Conservation (phyloP, 2,329 filamentous ascomycete species). For the Tympanopsis confertula region DNA sequence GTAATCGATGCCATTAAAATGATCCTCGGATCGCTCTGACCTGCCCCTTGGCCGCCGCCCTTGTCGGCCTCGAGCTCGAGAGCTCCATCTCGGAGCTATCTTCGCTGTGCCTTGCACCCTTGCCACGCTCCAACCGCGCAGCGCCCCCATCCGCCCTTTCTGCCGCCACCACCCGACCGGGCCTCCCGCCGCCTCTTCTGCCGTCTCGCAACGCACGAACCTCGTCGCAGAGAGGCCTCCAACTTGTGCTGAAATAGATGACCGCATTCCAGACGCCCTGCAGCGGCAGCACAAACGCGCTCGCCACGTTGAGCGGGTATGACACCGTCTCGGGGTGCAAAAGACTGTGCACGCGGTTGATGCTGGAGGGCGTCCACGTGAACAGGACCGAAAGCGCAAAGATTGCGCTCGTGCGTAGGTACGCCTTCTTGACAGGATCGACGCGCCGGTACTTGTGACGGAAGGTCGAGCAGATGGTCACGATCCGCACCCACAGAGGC, state of each 20-base stretch:
- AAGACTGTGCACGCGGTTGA: conserved; percentile 65
- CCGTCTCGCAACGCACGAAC: conserved; percentile 19
- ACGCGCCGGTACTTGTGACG: conserved; percentile 23
- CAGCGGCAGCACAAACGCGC: conserved; percentile 61
- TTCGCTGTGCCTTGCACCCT: background rate
- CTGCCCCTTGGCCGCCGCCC: no score
- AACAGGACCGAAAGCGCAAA: conserved; percentile 49
- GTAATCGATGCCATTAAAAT: no score
- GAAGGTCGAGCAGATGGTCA: conserved; percentile 13
- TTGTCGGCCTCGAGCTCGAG: background rate
- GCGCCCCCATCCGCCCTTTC: background rate
- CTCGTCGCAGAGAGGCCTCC: conserved; percentile 24
- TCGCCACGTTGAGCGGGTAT: conserved; percentile 58
- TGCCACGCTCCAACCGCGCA: background rate
- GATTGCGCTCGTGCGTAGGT: conserved; percentile 47
- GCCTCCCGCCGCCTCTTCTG: background rate
- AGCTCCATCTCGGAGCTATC: background rate
- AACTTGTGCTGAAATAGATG: conserved; percentile 63
- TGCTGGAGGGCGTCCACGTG: conserved; percentile 55
- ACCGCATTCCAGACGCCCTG: conserved; percentile 74
- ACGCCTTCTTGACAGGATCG: conserved; percentile 48
- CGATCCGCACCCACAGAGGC: conserved; percentile 4
- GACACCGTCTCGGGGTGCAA: conserved; percentile 36
- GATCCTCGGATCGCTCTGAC: background rate
- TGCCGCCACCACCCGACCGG: background rate